Percentiles rank a stretch among this genome's conserved stretches.
Evolutionary conservation across 306 rosid genomes (phyloP).

Genomic region (Dryas alaskensis): DNA sequence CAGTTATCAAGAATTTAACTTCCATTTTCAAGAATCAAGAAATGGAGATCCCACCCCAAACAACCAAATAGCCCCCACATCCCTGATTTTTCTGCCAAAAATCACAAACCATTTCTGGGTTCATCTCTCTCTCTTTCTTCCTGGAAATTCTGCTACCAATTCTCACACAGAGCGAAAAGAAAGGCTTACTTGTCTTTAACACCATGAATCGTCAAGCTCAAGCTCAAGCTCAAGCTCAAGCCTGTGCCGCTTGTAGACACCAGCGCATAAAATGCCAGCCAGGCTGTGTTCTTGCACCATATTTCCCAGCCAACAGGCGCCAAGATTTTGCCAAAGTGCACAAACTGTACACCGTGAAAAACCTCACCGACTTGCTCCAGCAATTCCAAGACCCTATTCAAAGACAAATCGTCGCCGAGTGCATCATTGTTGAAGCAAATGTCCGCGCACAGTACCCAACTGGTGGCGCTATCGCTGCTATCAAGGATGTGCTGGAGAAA

Average conservation of each 20-base stretch:
- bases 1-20: too few species aligned
- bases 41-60: too few species aligned
- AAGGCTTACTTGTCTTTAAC: too few species aligned
- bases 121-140: background rate
- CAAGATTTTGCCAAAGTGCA: conserved; percentile 6
- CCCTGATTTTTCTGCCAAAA: background rate
- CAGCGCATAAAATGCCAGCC: conserved; percentile 13
- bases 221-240: too few species aligned
- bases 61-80: background rate
- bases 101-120: background rate
- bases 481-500: too few species aligned
- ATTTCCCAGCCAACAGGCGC: conserved; percentile 1
- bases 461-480: too few species aligned
- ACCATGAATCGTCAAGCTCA: too few species aligned
- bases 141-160: background rate
- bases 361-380: background rate
- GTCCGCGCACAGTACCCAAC: too few species aligned
- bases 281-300: conserved; percentile 7
- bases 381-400: too few species aligned
- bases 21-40: too few species aligned
- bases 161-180: background rate
- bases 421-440: too few species aligned
- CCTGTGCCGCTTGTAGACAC: conserved; percentile 14
- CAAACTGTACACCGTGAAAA: background rate
- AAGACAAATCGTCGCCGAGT: too few species aligned